Conservation (phyloP, 495 filamentous ascomycete genomes). For the Xylaria scruposa region DNA sequence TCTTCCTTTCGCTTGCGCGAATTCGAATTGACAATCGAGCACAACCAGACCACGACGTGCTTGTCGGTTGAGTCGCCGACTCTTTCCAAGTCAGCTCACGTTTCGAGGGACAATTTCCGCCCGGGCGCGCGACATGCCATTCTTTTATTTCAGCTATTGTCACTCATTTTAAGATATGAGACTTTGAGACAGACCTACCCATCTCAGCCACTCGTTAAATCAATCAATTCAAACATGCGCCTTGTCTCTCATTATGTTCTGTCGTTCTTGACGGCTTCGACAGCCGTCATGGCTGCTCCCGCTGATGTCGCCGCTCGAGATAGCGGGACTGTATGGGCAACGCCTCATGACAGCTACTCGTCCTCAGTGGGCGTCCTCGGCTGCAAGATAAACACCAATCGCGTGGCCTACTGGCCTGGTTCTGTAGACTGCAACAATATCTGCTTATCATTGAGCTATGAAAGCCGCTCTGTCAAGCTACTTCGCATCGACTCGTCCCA, state of each 20-base stretch:
- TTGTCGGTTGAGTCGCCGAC: constrained; percentile 23
- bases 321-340: constrained; percentile 52
- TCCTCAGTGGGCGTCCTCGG: constrained; percentile 57
- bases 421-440: constrained; percentile 56
- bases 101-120: neutral
- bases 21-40: constrained; percentile 4
- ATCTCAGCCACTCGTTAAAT: constrained; percentile 24
- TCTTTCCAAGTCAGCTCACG: constrained; percentile 6
- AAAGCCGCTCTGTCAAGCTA: constrained; percentile 49
- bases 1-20: neutral
- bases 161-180: constrained; percentile 17
- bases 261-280: constrained; percentile 20
- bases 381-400: constrained; percentile 57
- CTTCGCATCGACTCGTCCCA: constrained; percentile 55
- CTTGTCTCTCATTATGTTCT: constrained; percentile 11
- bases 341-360: constrained; percentile 58
- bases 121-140: constrained; percentile 25
- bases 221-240: constrained; percentile 11
- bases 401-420: constrained; percentile 56
- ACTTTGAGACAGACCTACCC: neutral
- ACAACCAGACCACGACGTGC: constrained; percentile 15
- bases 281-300: constrained; percentile 5
- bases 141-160: constrained; percentile 11
- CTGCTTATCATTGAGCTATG: constrained; percentile 53
- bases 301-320: constrained; percentile 11